phyloP scores from a whole-genome alignment of 2,329 filamentous ascomycete species.

The Dactylellina cionopaga region DNA sequence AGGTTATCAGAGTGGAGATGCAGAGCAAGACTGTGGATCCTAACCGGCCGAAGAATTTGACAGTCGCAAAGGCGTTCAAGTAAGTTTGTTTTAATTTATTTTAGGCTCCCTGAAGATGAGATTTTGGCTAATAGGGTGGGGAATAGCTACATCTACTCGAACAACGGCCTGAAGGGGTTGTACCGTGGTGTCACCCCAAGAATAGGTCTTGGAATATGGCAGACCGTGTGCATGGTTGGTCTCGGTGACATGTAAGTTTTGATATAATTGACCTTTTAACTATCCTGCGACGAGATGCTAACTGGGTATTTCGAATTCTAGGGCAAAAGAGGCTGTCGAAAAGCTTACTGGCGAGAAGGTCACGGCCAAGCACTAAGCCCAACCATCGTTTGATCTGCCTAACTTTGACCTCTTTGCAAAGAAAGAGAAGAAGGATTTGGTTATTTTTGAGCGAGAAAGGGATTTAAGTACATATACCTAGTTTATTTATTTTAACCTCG shows the following conservation, averaged over 20 bases:
- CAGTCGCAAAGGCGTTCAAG: constrained; percentile 81
- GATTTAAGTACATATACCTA: background rate
- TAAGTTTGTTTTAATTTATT: constrained; percentile 17
- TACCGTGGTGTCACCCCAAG: constrained; percentile 95
- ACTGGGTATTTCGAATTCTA: constrained; percentile 54
- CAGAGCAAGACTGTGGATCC: constrained; percentile 98
- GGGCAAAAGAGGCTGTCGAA: constrained; percentile 69
- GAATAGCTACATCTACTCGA: constrained; percentile 80
- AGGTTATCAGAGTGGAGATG: constrained; percentile 99
- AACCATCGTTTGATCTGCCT: background rate
- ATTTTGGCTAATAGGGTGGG: constrained; percentile 61
- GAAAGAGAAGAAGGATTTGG: background rate
- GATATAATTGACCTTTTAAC: constrained; percentile 15
- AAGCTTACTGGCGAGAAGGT: constrained; percentile 68
- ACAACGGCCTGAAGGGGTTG: constrained; percentile 87
- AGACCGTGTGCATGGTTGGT: constrained; percentile 99
- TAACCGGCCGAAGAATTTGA: constrained; percentile 99
- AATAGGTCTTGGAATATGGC: constrained; percentile 96
- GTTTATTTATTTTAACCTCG: constrained; percentile 16
- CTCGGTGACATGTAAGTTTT: constrained; percentile 90
- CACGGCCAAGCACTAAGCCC: constrained; percentile 67
- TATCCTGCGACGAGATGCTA: constrained; percentile 29
- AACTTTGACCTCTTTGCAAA: background rate
- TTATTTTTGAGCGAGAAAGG: too few relatives aligned
- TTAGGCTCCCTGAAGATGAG: background rate